phyloP scores from a whole-genome alignment of 352 stramenopile species.

The Phytophthora vignae region DNA sequence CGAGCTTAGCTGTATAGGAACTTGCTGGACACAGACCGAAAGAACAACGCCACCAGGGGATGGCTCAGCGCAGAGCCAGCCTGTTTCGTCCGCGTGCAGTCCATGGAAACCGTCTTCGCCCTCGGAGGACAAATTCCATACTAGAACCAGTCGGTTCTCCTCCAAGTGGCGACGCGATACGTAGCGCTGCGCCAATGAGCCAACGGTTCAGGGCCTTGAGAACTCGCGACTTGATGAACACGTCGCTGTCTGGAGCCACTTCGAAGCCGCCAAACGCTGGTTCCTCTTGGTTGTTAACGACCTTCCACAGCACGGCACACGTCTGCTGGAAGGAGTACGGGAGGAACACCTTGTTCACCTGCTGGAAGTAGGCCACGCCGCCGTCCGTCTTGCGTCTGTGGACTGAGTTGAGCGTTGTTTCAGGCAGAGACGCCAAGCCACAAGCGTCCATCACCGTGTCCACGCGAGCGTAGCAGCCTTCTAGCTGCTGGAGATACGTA shows the following conservation, averaged over 20 bases:
- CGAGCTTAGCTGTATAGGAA: slow-evolving; percentile 24
- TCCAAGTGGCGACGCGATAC: slow-evolving; percentile 53
- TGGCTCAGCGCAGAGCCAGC: slow-evolving; percentile 24
- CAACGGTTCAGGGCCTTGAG: slow-evolving; percentile 14
- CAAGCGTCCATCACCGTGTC: slow-evolving; percentile 22
- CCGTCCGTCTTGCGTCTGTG: slow-evolving; percentile 12
- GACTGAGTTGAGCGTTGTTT: slow-evolving; percentile 13
- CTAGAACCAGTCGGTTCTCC: slow-evolving; percentile 46
- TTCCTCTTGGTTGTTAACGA: slow-evolving; percentile 14
- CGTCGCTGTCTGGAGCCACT: slow-evolving; percentile 23
- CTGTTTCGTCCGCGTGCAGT: slow-evolving; percentile 34
- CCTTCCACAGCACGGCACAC: slow-evolving; percentile 15
- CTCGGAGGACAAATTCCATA: slow-evolving; percentile 57
- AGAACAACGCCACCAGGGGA: slow-evolving; percentile 22
- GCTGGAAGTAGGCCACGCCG: slow-evolving; percentile 25
- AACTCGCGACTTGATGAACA: slow-evolving; percentile 41
- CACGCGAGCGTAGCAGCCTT: slow-evolving; percentile 28
- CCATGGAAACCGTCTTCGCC: slow-evolving; percentile 34
- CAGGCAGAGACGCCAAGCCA: slow-evolving; percentile 8
- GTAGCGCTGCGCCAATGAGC: slow-evolving; percentile 16
- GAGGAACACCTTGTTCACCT: slow-evolving; percentile 23
- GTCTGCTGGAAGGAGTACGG: slow-evolving; percentile 22
- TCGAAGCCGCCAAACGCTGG: slow-evolving; percentile 3
- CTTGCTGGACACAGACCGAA: slow-evolving; percentile 44
- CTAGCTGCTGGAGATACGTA: slow-evolving; percentile 29